Evolutionary conservation across 2,329 filamentous ascomycete species (phyloP), one percentile per base, ranked within the genome.

Genomic region (Ascosphaera aggregata): DNA sequence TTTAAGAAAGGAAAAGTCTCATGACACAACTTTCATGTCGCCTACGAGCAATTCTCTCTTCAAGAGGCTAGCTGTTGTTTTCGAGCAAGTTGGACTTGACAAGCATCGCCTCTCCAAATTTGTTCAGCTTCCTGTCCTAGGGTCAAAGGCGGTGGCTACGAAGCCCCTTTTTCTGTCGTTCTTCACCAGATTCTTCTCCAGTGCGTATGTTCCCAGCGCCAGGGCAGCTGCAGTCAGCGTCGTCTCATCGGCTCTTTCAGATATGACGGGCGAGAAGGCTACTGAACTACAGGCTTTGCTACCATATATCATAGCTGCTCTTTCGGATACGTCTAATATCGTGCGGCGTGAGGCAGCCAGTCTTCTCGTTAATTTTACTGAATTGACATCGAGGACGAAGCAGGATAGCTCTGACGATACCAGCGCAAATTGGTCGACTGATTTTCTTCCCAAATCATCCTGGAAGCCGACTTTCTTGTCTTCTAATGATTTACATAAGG

Each of bases 221-320:
- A 72, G 80, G 44, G 65, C 69, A 40, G 67, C 73, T 7, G 80
- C 84, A 9, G 57, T 93, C 37, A 71, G 74, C 32, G 65, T 72
- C 49, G 67, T 72, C 11, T 70, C 72, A 42, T 62, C 62, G 20
- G 62, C 65, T 18, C 53, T 82, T 15, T 44, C 43, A 35, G 68
- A 69, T 39, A 54, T 58, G 8, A 56, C 57, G 11, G 64, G 67
- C 42, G 62, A 60, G 40, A 54, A 51, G 17, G 60, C 61, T 16
- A 51, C 69, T 5, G 79, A 93, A 51, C 65, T 85, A 37, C 86
- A 95, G 52, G 69, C 72, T 9, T 54, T 94, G 15, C 52, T 93
- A n/a, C 86, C 86, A 2, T 94, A 92, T 56, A 63, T 76, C 22
- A 60, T 94, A 36, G 64, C 69, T 30, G 79, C 78, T 17, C 66